Evolutionary conservation across 1,139 yeast species (phyloP).

Genomic region (Pichia sp.): DNA sequence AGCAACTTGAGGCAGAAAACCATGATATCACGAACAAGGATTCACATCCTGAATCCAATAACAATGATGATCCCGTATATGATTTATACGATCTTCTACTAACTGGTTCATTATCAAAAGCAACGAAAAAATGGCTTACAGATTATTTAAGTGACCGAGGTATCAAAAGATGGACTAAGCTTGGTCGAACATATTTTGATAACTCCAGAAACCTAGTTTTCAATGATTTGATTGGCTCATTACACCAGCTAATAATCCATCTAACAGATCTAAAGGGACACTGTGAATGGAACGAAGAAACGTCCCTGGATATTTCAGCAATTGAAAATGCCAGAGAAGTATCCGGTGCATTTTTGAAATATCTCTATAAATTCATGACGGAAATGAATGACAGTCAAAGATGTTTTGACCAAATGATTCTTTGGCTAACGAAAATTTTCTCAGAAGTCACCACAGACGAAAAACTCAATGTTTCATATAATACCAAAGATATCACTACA

Average conservation of each 20-base stretch:
- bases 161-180: constrained; percentile 45
- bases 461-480: constrained; percentile 11
- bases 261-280: constrained; percentile 33
- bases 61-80: constrained; percentile 21
- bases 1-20: neutral
- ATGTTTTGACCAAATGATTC: constrained; percentile 40
- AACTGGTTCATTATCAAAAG: constrained; percentile 49
- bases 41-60: neutral
- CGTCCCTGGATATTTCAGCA: constrained; percentile 20
- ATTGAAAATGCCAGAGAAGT: constrained; percentile 27
- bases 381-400: constrained; percentile 44
- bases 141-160: constrained; percentile 62
- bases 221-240: constrained; percentile 44
- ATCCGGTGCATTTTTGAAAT: constrained; percentile 30
- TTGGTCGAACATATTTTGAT: constrained; percentile 45
- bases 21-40: too few relatives aligned
- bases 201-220: constrained; percentile 36
- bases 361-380: constrained; percentile 36
- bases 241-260: constrained; percentile 50
- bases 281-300: constrained; percentile 23
- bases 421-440: constrained; percentile 34
- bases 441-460: constrained; percentile 26
- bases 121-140: constrained; percentile 40
- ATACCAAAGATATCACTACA: constrained; percentile 20
- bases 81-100: constrained; percentile 44